These are phyloP conservation scores for Colletotrichum magnum DNA, from an alignment of 2,329 filamentous ascomycete genomes.

Conservation along the genomic window DNA sequence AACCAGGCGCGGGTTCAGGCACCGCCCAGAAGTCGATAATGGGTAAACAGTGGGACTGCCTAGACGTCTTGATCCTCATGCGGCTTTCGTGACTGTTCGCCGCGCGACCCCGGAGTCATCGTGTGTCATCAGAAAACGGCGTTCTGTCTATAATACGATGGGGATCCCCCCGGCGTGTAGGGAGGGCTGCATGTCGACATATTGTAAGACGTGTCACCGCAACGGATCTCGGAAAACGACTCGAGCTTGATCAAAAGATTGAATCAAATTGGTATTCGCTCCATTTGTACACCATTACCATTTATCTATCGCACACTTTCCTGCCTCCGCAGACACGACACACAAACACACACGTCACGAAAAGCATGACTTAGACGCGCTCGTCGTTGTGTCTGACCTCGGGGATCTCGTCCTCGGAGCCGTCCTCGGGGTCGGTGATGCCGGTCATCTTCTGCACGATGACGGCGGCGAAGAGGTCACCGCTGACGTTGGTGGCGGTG, in stretches of 20 bases:
- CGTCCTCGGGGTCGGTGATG: conserved; percentile 46
- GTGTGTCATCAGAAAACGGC: background rate
- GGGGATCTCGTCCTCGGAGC: conserved; percentile 19
- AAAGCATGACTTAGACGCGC: conserved; percentile 14
- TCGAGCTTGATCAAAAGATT: background rate
- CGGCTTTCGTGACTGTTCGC: conserved; percentile 6
- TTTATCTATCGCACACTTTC: background rate
- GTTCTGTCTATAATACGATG: background rate
- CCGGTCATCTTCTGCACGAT: conserved; percentile 57
- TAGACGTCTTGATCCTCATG: background rate
- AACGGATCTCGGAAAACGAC: too few species aligned
- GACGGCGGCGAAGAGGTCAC: conserved; percentile 62
- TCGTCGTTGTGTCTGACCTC: conserved; percentile 35
- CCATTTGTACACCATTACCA: background rate
- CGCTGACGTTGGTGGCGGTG: conserved; percentile 64
- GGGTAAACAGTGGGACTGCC: background rate
- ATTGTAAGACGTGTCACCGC: background rate
- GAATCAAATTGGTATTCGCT: conserved; percentile 27
- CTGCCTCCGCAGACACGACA: background rate
- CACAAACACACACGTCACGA: background rate
- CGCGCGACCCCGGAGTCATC: conserved; percentile 25
- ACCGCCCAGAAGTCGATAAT: background rate
- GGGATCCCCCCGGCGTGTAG: background rate
- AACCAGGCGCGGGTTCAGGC: background rate
- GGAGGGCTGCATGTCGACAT: background rate